Evolutionary conservation across 495 filamentous ascomycete genomes (phyloP).

Genomic region (Cudoniella acicularis): DNA sequence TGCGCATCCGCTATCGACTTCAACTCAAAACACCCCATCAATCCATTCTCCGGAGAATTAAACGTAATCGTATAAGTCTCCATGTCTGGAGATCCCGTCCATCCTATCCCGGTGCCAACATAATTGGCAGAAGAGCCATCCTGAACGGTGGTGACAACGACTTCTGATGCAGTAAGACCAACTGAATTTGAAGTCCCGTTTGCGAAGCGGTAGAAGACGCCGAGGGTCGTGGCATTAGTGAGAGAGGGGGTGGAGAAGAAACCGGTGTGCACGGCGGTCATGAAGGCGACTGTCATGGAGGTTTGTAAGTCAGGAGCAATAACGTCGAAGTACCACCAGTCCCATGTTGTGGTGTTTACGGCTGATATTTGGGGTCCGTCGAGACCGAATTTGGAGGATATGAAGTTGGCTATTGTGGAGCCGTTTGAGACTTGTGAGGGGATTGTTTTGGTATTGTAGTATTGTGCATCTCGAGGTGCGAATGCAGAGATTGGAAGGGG

Average conservation of each 20-base stretch:
- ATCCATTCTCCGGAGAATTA: constrained; percentile 1
- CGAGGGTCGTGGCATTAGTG: not conserved
- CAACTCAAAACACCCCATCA: constrained; percentile 12
- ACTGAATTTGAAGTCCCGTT: constrained; percentile 3
- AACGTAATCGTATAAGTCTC: constrained; percentile 2
- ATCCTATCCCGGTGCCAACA: not conserved
- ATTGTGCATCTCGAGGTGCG: not conserved
- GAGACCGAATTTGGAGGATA: constrained; percentile 8
- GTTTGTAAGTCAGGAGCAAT: constrained; percentile 20
- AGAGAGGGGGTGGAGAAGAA: constrained; percentile 21
- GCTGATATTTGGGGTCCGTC: constrained; percentile 29
- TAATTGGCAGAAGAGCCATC: constrained; percentile 3
- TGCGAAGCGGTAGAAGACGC: not conserved
- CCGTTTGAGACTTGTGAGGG: not conserved
- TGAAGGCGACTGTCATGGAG: constrained; percentile 29
- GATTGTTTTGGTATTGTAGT: not conserved
- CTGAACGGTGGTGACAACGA: not conserved
- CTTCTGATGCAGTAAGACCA: not conserved
- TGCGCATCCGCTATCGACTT: constrained; percentile 6
- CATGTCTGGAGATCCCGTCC: not conserved
- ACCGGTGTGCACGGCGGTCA: constrained; percentile 22
- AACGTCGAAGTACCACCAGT: constrained; percentile 43
- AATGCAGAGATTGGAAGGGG: not conserved
- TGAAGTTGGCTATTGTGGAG: not conserved
- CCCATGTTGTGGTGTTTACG: constrained; percentile 32